Conservation (phyloP, 352 stramenopile genomes). For the Phytophthora multivora region DNA sequence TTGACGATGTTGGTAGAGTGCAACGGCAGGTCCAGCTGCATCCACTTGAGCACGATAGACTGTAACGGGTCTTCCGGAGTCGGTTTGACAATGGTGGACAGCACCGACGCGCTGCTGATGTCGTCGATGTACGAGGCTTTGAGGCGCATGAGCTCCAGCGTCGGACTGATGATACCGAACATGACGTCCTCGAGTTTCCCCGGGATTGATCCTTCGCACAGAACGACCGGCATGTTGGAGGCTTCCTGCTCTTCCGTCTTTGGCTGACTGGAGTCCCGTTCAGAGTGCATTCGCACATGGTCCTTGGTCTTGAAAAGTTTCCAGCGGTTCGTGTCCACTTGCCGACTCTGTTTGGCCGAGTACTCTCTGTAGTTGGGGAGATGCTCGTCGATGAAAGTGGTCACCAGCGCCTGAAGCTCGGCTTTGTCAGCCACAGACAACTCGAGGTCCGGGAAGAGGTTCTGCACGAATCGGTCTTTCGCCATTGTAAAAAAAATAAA, state of each 20-base stretch:
- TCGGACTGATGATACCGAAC: constrained; percentile 42
- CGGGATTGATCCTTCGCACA: constrained; percentile 34
- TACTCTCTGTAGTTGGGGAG: constrained; percentile 42
- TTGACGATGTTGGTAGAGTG: constrained; percentile 44
- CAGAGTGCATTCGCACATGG: constrained; percentile 32
- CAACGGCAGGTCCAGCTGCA: constrained; percentile 40
- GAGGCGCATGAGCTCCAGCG: constrained; percentile 37
- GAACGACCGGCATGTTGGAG: constrained; percentile 26
- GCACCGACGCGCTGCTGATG: constrained; percentile 30
- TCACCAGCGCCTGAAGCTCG: constrained; percentile 34
- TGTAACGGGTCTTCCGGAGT: constrained; percentile 38
- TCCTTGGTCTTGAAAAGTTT: constrained; percentile 42
- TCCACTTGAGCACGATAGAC: constrained; percentile 42
- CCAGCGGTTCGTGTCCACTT: constrained; percentile 44
- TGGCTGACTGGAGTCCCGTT: constrained; percentile 16
- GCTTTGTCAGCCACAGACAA: constrained; percentile 31
- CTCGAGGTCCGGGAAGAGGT: constrained; percentile 30
- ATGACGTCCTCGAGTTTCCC: constrained; percentile 49
- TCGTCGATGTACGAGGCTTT: constrained; percentile 45
- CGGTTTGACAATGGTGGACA: constrained; percentile 30
- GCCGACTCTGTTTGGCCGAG: constrained; percentile 10
- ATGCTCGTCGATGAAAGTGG: constrained; percentile 38
- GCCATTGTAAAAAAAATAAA: constrained; percentile 29
- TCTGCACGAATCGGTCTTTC: constrained; percentile 32
- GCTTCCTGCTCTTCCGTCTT: constrained; percentile 5